Percentiles rank a stretch among this genome's conserved stretches.
Evolutionary conservation across 2,329 filamentous ascomycete genomes (phyloP).

Genomic region (Aaosphaeria arxii): DNA sequence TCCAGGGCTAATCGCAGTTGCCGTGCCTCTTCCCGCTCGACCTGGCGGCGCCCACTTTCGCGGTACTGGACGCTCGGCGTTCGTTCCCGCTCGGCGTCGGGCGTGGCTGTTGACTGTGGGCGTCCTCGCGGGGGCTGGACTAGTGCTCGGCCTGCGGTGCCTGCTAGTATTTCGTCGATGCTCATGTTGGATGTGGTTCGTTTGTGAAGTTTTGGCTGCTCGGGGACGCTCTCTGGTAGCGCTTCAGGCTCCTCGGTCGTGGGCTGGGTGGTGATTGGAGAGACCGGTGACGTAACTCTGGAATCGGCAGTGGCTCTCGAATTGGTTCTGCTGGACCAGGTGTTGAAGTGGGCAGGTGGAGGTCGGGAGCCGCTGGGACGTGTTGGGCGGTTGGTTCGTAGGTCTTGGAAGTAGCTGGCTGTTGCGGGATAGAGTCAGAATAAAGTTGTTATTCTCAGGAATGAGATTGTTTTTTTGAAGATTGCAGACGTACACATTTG

Average conservation of each 20-base stretch:
- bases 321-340: conserved; percentile 28
- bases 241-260: conserved; percentile 23
- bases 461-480: background rate
- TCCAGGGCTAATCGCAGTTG: conserved; percentile 71
- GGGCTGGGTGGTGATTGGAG: conserved; percentile 7
- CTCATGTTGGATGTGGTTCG: conserved; percentile 28
- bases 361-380: conserved; percentile 72
- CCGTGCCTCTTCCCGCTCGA: conserved; percentile 74
- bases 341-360: conserved; percentile 50
- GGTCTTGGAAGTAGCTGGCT: conserved; percentile 69
- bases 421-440: conserved; percentile 20
- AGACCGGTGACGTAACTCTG: conserved; percentile 20
- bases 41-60: conserved; percentile 71
- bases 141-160: conserved; percentile 24
- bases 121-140: conserved; percentile 39
- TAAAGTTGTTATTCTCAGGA: conserved; percentile 5
- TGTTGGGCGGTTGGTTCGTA: conserved; percentile 65
- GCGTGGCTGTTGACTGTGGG: conserved; percentile 39
- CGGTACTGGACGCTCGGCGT: conserved; percentile 65
- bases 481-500: conserved; percentile 36
- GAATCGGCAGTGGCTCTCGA: conserved; percentile 18
- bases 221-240: conserved; percentile 7
- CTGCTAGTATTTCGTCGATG: conserved; percentile 23
- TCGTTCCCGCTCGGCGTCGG: conserved; percentile 31
- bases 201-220: conserved; percentile 23